phyloP scores from a whole-genome alignment of 345 rosid genomes.

The Erysimum cheiranthoides region DNA sequence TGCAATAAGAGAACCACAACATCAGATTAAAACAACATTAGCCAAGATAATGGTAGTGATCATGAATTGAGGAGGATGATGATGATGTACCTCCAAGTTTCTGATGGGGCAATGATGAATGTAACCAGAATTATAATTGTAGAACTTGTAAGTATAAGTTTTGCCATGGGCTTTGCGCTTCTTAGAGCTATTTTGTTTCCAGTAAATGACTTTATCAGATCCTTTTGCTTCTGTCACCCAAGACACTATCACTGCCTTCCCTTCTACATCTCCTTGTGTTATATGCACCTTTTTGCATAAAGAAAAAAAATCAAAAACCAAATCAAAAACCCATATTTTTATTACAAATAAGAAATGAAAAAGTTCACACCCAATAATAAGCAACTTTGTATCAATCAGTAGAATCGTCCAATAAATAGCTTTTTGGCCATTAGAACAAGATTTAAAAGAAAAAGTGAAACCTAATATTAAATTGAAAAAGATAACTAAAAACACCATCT shows the following conservation, averaged over 20 bases:
- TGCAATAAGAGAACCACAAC: conserved; percentile 37
- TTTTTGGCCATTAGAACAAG: background rate
- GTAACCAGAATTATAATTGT: conserved; percentile 77
- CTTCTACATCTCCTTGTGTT: conserved; percentile 92
- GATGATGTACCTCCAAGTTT: conserved; percentile 61
- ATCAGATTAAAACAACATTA: conserved; percentile 23
- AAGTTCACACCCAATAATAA: conserved; percentile 12
- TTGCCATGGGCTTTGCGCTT: conserved; percentile 62
- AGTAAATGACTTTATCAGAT: conserved; percentile 66
- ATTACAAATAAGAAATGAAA: background rate
- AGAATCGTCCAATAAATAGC: background rate
- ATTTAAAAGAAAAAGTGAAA: conserved; percentile 5
- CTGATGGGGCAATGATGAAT: conserved; percentile 82
- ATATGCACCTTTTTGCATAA: conserved; percentile 65
- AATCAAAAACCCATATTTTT: conserved; percentile 3
- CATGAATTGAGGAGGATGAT: background rate
- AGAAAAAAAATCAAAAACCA: conserved; percentile 27
- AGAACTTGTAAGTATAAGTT: conserved; percentile 55
- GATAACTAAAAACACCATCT: background rate
- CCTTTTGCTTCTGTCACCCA: conserved; percentile 88
- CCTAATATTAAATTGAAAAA: background rate
- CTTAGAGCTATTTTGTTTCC: conserved; percentile 57
- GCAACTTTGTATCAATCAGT: background rate
- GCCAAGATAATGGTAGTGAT: conserved; percentile 8
- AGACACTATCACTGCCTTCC: conserved; percentile 81